These are phyloP conservation scores for Gloeopeniophorella convolvens DNA, from an alignment of 768 basidiomycete species.

Conservation along the genomic window DNA sequence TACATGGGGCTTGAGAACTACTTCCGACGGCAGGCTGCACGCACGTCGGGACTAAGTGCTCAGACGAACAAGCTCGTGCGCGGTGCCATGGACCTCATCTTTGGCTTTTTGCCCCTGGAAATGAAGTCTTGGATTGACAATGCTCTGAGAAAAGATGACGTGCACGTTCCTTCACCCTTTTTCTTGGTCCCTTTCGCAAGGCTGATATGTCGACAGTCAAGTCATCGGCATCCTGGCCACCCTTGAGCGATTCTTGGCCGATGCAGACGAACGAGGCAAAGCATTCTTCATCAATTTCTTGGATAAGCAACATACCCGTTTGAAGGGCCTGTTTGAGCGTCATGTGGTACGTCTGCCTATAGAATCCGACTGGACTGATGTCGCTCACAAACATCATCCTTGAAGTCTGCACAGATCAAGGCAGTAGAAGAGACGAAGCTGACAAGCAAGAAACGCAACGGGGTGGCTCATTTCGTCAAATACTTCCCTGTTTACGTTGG, in stretches of 20 bases:
- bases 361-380: neutral
- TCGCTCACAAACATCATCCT: neutral
- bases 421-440: slow-evolving; percentile 86
- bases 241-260: slow-evolving; percentile 68
- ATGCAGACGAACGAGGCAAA: slow-evolving; percentile 76
- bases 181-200: neutral
- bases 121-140: slow-evolving; percentile 80
- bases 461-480: slow-evolving; percentile 87
- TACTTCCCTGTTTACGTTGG: slow-evolving; percentile 86
- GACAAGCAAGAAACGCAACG: slow-evolving; percentile 87
- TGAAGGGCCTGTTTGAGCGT: slow-evolving; percentile 71
- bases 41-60: slow-evolving; percentile 57
- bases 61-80: slow-evolving; percentile 75
- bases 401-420: slow-evolving; percentile 79
- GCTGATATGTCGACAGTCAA: slow-evolving; percentile 45
- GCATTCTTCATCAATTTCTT: slow-evolving; percentile 64
- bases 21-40: slow-evolving; percentile 86
- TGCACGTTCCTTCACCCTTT: slow-evolving; percentile 41
- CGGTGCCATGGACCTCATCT: slow-evolving; percentile 90
- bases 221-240: slow-evolving; percentile 75
- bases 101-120: slow-evolving; percentile 84
- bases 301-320: slow-evolving; percentile 75
- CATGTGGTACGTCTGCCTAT: slow-evolving; percentile 48
- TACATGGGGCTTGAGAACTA: slow-evolving; percentile 92
- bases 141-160: slow-evolving; percentile 63